Base-by-base conservation (phyloP, 1,139 yeast genomes). In the Pichia sp. region DNA sequence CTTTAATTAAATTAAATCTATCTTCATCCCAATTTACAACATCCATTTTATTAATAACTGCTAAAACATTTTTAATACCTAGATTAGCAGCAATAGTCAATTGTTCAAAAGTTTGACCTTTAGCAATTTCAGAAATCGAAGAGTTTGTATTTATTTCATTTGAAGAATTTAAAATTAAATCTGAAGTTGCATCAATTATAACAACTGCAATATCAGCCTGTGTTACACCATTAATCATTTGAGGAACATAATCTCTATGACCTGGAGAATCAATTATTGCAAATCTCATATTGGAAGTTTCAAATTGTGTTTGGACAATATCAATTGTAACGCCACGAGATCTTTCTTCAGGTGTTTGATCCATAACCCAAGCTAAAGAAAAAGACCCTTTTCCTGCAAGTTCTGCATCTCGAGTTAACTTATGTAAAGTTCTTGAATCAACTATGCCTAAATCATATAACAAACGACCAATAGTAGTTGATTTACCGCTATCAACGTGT, bases 251-350 rank as follows among this genome's bases (percentile, higher is more conserved):
- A 73, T 92, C 96, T 62, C 83, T 77, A 68, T 94, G 99, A 4
- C 99, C 99, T 9, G 99, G 99, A 0, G 98, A 96, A 68, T 94
- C 99, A 41, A 94, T 84, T 28, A 95, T 87, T 0, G 96, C 87
- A 63, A 87, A 89, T 43, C 76, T 68, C 1, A 83, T 74, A 2
- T 61, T 64, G 0, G 62, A 56, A 0, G 97, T 87, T 55, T 84
- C 90, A 55, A 94, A 87, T 41, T 78, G 76, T 30, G 94, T 85
- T 28, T 92, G 85, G 55, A 95, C 55, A 30, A 90, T 83, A 56
- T 94, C 97, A 35, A 92, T 87, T 2, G 99, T 94, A 5, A 94
- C 96, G 51, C 99, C 98, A 52, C 90, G 67, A 6, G 74, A 64
- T 56, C 99, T 76, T 65, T 94, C 99, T 62, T 92, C 98, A 1